These are phyloP conservation scores for Ephemerocybe angulata DNA, from an alignment of 768 basidiomycete species.

Conservation along the genomic window DNA sequence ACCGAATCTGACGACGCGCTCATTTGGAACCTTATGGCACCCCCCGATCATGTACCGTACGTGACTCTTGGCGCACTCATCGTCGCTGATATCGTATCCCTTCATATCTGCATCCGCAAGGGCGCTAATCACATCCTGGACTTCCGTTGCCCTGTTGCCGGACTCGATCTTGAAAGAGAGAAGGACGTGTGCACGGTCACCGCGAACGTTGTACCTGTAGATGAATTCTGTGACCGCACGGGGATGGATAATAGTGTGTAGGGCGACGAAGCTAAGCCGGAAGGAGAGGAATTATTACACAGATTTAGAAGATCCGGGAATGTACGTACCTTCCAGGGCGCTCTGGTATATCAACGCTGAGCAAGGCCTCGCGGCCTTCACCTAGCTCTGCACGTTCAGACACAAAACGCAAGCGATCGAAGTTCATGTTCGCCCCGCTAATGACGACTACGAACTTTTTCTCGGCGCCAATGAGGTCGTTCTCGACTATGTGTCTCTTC, in stretches of 20 bases:
- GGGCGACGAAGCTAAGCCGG: slow-evolving; percentile 68
- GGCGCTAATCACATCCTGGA: slow-evolving; percentile 55
- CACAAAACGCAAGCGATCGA: slow-evolving; percentile 94
- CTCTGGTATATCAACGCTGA: slow-evolving; percentile 95
- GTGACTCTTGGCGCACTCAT: slow-evolving; percentile 95
- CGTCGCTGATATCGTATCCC: slow-evolving; percentile 86
- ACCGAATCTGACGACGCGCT: slow-evolving; percentile 94
- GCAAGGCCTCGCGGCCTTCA: slow-evolving; percentile 88
- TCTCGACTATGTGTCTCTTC: slow-evolving; percentile 79
- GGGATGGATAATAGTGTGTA: slow-evolving; percentile 86
- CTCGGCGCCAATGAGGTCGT: slow-evolving; percentile 76
- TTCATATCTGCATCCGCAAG: slow-evolving; percentile 73
- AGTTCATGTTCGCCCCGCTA: slow-evolving; percentile 99
- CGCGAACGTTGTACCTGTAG: slow-evolving; percentile 78
- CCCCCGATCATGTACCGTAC: slow-evolving; percentile 95
- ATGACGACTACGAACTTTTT: slow-evolving; percentile 90
- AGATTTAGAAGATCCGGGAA: neutral
- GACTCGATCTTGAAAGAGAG: slow-evolving; percentile 84
- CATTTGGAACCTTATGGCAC: slow-evolving; percentile 67
- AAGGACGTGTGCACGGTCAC: slow-evolving; percentile 77
- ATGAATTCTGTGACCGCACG: slow-evolving; percentile 94
- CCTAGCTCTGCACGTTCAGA: slow-evolving; percentile 97
- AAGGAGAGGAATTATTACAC: slow-evolving; percentile 1
- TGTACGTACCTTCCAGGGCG: slow-evolving; percentile 74
- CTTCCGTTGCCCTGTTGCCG: slow-evolving; percentile 55